These are phyloP conservation scores for Pleurotus tuoliensis DNA, from an alignment of 768 basidiomycete genomes.

Conservation along the genomic window DNA sequence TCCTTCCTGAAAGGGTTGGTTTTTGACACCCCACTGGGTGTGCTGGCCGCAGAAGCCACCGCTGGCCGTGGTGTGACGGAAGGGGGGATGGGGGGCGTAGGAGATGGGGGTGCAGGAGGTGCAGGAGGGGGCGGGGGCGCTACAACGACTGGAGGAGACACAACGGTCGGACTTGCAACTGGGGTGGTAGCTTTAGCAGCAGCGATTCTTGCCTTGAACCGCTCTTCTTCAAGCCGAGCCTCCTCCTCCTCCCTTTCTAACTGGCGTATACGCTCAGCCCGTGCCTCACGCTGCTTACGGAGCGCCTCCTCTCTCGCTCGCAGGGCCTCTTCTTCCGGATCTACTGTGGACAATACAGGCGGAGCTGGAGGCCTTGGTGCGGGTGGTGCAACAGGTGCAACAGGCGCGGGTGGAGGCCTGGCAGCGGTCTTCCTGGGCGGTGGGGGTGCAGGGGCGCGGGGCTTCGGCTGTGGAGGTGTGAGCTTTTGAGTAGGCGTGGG, in stretches of 20 bases:
- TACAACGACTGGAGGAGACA: constrained; percentile 28
- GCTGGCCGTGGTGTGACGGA: constrained; percentile 19
- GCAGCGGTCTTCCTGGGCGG: constrained; percentile 24
- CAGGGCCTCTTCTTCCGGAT: constrained; percentile 75
- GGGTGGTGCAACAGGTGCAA: constrained; percentile 14
- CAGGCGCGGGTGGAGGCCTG: constrained; percentile 16
- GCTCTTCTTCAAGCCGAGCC: constrained; percentile 33
- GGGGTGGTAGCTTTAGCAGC: constrained; percentile 27
- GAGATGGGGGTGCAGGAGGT: constrained; percentile 31
- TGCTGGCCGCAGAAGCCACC: constrained; percentile 16
- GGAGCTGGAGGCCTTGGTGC: constrained; percentile 15
- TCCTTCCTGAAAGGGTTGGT: constrained; percentile 78
- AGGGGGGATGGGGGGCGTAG: constrained; percentile 26
- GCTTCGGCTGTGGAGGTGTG: constrained; percentile 24
- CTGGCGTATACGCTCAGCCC: constrained; percentile 62
- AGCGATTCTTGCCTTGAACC: constrained; percentile 32
- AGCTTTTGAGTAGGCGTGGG: constrained; percentile 33
- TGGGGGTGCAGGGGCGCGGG: constrained; percentile 37
- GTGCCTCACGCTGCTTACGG: constrained; percentile 70
- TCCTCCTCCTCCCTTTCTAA: constrained; percentile 49
- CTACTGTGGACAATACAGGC: constrained; percentile 32
- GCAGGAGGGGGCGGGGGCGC: constrained; percentile 25
- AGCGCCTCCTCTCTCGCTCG: constrained; percentile 66
- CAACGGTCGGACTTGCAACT: constrained; percentile 22
- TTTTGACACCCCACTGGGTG: constrained; percentile 44